phyloP scores from a whole-genome alignment of 2,329 filamentous ascomycete genomes.

The Pyricularia sp. region DNA sequence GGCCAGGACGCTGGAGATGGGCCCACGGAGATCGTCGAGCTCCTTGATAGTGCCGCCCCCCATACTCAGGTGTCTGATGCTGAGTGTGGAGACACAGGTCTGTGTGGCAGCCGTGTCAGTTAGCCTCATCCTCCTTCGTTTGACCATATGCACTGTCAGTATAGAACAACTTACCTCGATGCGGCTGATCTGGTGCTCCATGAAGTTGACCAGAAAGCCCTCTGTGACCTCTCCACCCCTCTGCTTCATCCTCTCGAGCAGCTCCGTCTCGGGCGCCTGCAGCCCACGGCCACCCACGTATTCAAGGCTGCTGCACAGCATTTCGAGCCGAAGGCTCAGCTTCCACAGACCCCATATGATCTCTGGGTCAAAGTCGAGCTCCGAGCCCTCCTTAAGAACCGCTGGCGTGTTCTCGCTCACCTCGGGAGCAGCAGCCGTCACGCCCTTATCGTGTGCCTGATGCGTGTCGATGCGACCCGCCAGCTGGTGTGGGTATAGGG shows the following conservation, averaged over 20 bases:
- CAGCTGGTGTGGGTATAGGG: conserved; percentile 86
- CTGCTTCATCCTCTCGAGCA: conserved; percentile 60
- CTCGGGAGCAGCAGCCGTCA: conserved; percentile 10
- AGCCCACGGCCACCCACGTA: conserved; percentile 52
- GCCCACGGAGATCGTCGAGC: conserved; percentile 65
- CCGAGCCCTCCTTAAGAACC: conserved; percentile 51
- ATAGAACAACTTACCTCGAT: conserved; percentile 65
- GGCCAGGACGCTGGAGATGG: conserved; percentile 66
- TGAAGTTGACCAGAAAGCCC: conserved; percentile 75
- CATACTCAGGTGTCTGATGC: conserved; percentile 67
- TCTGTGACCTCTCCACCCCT: conserved; percentile 81
- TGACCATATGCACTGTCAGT: neutral
- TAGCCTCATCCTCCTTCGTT: neutral
- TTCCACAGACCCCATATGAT: conserved; percentile 86
- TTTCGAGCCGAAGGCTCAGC: conserved; percentile 80
- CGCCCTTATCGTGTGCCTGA: conserved; percentile 34
- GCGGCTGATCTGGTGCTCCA: conserved; percentile 90
- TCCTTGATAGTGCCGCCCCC: conserved; percentile 53
- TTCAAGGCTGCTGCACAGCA: conserved; percentile 86
- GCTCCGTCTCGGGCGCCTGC: conserved; percentile 71
- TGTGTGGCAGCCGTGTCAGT: conserved; percentile 22
- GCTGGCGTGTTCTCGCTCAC: conserved; percentile 42
- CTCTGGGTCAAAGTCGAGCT: conserved; percentile 71
- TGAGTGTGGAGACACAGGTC: conserved; percentile 73
- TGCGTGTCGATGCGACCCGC: conserved; percentile 71